phyloP scores from a whole-genome alignment of 2,329 filamentous ascomycete genomes.

The Pseudogymnoascus sp. region DNA sequence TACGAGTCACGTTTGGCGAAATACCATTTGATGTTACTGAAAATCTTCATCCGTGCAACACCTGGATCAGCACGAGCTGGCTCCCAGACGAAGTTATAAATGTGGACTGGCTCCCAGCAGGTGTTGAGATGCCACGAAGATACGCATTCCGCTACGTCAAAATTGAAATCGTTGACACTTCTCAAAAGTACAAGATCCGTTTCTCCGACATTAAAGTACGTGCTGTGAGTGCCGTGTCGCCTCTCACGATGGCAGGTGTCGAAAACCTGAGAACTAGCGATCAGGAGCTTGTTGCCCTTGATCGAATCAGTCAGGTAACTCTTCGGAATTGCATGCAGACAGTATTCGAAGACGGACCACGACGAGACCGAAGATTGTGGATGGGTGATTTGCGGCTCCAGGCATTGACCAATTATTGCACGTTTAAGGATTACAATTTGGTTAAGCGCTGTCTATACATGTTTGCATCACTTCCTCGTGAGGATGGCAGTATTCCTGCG shows the following conservation, averaged over 20 bases:
- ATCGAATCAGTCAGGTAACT: constrained; percentile 27
- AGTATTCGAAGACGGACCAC: constrained; percentile 32
- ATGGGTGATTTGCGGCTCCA: constrained; percentile 31
- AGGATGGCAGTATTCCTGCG: constrained; percentile 28
- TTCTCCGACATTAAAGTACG: constrained; percentile 25
- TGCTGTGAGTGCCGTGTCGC: constrained; percentile 25
- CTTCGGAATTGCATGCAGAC: constrained; percentile 34
- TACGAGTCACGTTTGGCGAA: constrained; percentile 31
- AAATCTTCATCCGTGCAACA: constrained; percentile 27
- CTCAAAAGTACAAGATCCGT: constrained; percentile 27
- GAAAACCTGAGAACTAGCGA: constrained; percentile 13
- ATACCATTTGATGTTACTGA: constrained; percentile 31
- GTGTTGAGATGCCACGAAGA: constrained; percentile 25
- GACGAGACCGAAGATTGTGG: constrained; percentile 32
- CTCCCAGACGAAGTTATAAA: constrained; percentile 32
- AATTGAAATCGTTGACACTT: constrained; percentile 30
- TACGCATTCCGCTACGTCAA: constrained; percentile 30
- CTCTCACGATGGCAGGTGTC: constrained; percentile 12
- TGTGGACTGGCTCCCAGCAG: constrained; percentile 28
- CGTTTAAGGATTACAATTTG: constrained; percentile 28
- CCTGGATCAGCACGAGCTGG: constrained; percentile 33
- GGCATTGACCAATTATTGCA: constrained; percentile 31
- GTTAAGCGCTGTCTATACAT: constrained; percentile 31
- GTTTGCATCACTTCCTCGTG: constrained; percentile 28
- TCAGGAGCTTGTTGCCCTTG: constrained; percentile 22